Evolutionary conservation across 352 stramenopile genomes (phyloP), one percentile per base, ranked within the genome.

Genomic region (Lagenidium sp.): DNA sequence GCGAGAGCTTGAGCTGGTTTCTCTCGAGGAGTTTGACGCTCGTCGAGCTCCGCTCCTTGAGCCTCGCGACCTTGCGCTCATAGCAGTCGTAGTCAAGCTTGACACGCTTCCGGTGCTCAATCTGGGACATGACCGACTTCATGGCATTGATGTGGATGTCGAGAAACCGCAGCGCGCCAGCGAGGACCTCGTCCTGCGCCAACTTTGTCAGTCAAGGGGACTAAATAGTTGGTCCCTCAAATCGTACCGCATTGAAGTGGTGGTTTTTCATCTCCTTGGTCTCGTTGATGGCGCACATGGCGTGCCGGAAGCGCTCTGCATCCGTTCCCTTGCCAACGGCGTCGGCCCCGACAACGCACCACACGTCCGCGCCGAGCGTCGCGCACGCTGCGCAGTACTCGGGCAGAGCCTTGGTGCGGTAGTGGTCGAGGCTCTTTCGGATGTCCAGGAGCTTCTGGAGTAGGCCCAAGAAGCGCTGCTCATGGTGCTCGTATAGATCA

Each of bases 81-180:
- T 88, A 85, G 31, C 72, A 68, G 41, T 88, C 72, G 23, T 72
- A 85, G 21, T 88, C 76, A 15, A 88, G 64, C 49, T 85, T 85
- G 31, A 82, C 52, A 32, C 50, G 52, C 52, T 83, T 82, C 28
- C 72, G 68, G 53, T 76, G 51, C 13, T 68, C 67, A 36, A 89
- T 85, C 44, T 89, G 73, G 18, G 72, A 85, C 44, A 69, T 68
- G 31, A 77, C 68, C 1, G 68, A 82, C 45, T 79, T 77, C 68
- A 89, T 83, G 12, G 72, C 77, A 41, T 84, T 82, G 45, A 86
- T 72, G 45, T 85, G 72, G 41, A 84, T 84, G 36, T 82, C 71
- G 22, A 86, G 47, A 47, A 85, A 82, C 11, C 77, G 68, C 11
- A 85, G 23, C 3, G 76, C 75, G 7, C 71, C 68, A 2, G 69